Base-by-base conservation (phyloP, 768 basidiomycete genomes). In the Podaxis sp. region DNA sequence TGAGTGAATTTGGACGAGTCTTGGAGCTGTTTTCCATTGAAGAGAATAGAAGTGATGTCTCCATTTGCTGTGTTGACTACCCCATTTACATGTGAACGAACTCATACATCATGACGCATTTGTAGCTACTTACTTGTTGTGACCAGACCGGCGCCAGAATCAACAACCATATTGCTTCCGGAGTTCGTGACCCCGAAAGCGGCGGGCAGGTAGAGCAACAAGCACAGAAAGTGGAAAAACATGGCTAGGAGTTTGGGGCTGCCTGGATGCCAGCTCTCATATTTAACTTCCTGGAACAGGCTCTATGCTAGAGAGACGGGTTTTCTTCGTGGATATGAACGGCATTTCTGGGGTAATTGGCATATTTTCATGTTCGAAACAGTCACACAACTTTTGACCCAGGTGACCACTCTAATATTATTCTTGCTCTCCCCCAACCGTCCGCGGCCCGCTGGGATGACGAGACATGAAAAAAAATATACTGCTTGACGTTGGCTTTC, bases 161-260 rank as follows among this genome's bases (percentile, higher is more conserved):
- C 80, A 25, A 80, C 79, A 6, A 77, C 52, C 68, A 79, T 59
- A 51, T 76, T 76, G 27, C 59, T 66, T 6, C 79, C 77, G 24
- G 78, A 80, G 17, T 75, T 79, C 5, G 77, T 79, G 22, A 80
- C 74, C 1, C 80, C 81, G 63, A 82, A 82, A 7, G 79, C 78
- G 29, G 65, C 66, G 6, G 77, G 75, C 37, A 37, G 74, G 57
- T 24, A 70, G 69, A n/a, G 64, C 69, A 49, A 73, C 36, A 52
- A 73, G 59, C 43, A 64, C 66, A 55, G 72, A 11, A 61, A 68
- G 63, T 38, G 66, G 55, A 54, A 68, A 65, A 56, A 38, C 61
- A 62, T 55, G 43, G 49, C 11, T 41, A 33, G 46, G 27, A 12
- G n/a, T 22, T 33, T 38, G 17, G 19, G 19, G 55, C 6, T 17